These are phyloP conservation scores for Globisporangium parvum DNA, from an alignment of 352 stramenopile genomes.

Conservation along the genomic window DNA sequence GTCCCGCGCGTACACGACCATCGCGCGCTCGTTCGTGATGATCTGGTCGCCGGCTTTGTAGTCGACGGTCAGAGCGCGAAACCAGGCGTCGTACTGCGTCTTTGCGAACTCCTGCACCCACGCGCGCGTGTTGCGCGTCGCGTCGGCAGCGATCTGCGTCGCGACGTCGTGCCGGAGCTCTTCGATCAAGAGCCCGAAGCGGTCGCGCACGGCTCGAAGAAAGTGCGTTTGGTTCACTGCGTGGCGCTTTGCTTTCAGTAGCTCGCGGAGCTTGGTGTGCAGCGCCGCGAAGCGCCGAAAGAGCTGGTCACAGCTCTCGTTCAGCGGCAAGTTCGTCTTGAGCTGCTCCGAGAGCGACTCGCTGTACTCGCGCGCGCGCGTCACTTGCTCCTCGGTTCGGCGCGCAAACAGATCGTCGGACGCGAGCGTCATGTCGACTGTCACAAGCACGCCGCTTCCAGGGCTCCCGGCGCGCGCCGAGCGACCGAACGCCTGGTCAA, in stretches of 20 bases:
- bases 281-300: background rate
- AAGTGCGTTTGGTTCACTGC: background rate
- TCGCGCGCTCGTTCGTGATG: background rate
- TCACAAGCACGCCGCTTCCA: background rate
- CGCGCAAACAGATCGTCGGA: background rate
- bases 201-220: background rate
- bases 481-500: background rate
- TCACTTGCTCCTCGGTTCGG: background rate
- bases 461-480: background rate
- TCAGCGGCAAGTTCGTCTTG: slow-evolving; percentile 4
- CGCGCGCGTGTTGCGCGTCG: background rate
- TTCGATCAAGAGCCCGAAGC: slow-evolving; percentile 3
- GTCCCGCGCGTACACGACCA: background rate
- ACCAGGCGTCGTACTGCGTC: background rate
- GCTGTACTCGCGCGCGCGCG: background rate
- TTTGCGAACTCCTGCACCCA: background rate
- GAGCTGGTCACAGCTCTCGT: slow-evolving; percentile 2
- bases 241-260: background rate
- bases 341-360: slow-evolving; percentile 1
- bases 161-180: slow-evolving; percentile 1
- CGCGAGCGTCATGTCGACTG: background rate
- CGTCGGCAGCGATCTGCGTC: background rate
- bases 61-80: background rate
- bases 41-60: background rate
- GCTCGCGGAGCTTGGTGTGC: background rate